Evolutionary conservation across 805 yeast genomes (phyloP).

Genomic region (Hanseniaspora mollemarum): DNA sequence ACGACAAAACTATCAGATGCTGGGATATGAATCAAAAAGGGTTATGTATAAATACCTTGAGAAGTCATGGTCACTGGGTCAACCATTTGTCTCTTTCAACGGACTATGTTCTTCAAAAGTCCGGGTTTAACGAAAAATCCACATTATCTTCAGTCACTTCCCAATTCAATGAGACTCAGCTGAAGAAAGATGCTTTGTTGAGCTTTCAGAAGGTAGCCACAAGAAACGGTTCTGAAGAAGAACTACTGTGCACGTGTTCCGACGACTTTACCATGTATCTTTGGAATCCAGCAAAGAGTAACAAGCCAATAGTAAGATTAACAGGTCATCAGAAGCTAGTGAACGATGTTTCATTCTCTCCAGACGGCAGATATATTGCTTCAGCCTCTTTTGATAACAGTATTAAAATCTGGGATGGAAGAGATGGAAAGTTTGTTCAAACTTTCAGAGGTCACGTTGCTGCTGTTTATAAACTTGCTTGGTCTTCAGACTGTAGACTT

Average conservation of each 20-base stretch:
- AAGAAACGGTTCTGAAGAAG: slow-evolving; percentile 53
- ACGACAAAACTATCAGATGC: slow-evolving; percentile 83
- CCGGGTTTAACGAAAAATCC: slow-evolving; percentile 73
- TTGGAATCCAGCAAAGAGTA: slow-evolving; percentile 79
- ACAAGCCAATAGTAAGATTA: slow-evolving; percentile 83
- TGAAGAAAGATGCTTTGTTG: slow-evolving; percentile 37
- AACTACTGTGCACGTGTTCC: slow-evolving; percentile 83
- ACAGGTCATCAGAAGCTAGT: slow-evolving; percentile 96
- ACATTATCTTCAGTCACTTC: slow-evolving; percentile 31
- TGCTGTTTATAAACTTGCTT: slow-evolving; percentile 91
- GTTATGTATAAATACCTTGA: slow-evolving; percentile 61
- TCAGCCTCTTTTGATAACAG: slow-evolving; percentile 94
- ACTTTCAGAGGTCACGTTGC: slow-evolving; percentile 96
- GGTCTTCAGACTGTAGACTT: slow-evolving; percentile 91
- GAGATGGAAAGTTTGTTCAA: slow-evolving; percentile 77
- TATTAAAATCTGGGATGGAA: slow-evolving; percentile 91
- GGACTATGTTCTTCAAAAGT: slow-evolving; percentile 74
- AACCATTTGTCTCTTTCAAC: slow-evolving; percentile 87
- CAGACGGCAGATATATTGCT: slow-evolving; percentile 83
- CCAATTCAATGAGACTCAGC: slow-evolving; percentile 31
- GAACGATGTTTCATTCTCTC: slow-evolving; percentile 89
- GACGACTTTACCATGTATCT: slow-evolving; percentile 97
- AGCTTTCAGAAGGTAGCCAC: slow-evolving; percentile 49
- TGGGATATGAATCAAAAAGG: slow-evolving; percentile 78
- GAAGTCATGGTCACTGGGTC: slow-evolving; percentile 96